Percentiles rank a stretch among this genome's conserved stretches.
Evolutionary conservation across 2,329 filamentous ascomycete genomes (phyloP).

Genomic region (Colletotrichum sansevieriae): DNA sequence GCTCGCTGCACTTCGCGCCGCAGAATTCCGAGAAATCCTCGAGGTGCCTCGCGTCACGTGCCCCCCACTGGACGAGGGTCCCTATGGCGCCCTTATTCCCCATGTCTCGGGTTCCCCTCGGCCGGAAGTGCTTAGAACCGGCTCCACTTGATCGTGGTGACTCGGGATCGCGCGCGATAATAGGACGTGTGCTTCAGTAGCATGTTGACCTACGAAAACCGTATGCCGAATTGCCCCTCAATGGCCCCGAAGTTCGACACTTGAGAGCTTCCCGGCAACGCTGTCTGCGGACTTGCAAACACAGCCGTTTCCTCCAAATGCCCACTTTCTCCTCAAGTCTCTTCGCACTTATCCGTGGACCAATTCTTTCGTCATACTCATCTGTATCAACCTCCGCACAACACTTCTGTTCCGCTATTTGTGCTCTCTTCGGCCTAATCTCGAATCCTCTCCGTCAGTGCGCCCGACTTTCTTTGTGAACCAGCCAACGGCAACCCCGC

Average conservation of each 20-base stretch:
- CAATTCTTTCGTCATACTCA: slow-evolving; percentile 27
- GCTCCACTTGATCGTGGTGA: slow-evolving; percentile 34
- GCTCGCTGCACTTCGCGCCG: slow-evolving; percentile 38
- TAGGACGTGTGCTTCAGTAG: slow-evolving; percentile 15
- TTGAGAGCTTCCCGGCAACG: slow-evolving; percentile 33
- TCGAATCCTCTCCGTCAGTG: slow-evolving; percentile 10
- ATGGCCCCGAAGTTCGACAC: slow-evolving; percentile 6
- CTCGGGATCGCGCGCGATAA: slow-evolving; percentile 36
- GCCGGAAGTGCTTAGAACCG: slow-evolving; percentile 43
- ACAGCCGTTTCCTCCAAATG: slow-evolving; percentile 23
- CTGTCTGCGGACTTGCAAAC: slow-evolving; percentile 33
- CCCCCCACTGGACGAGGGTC: background rate
- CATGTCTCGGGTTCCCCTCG: slow-evolving; percentile 47
- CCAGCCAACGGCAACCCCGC: slow-evolving; percentile 25
- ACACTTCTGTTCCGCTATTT: slow-evolving; percentile 26
- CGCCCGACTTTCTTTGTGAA: slow-evolving; percentile 23
- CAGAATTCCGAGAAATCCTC: slow-evolving; percentile 44
- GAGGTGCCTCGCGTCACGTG: slow-evolving; percentile 21
- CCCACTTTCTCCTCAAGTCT: slow-evolving; percentile 32
- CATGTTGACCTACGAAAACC: slow-evolving; percentile 39
- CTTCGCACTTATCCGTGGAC: slow-evolving; percentile 9
- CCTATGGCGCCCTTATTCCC: slow-evolving; percentile 17
- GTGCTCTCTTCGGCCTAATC: slow-evolving; percentile 7
- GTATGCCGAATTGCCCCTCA: slow-evolving; percentile 41
- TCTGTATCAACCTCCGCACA: background rate